phyloP scores from a whole-genome alignment of 2,329 filamentous ascomycete species.

The Cadophora malorum region DNA sequence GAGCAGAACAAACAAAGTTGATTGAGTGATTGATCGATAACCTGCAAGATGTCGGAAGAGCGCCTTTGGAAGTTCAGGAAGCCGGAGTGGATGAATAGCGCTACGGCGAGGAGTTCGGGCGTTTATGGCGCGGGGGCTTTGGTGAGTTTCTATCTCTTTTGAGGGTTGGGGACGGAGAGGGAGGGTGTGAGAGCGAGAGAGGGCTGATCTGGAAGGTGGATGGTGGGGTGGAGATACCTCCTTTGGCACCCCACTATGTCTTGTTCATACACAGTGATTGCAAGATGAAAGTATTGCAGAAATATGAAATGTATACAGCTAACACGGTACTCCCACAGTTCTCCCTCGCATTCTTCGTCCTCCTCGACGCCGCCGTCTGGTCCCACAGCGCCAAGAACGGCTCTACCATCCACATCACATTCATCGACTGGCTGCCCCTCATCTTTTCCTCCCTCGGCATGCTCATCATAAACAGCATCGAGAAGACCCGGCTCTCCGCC shows the following conservation, averaged over 20 bases:
- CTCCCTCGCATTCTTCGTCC: slow-evolving; percentile 71
- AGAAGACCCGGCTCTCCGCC: slow-evolving; percentile 68
- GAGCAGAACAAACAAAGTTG: not conserved
- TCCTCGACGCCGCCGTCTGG: slow-evolving; percentile 72
- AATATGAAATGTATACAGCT: slow-evolving; percentile 16
- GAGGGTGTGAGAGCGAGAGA: no score
- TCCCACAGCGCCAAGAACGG: slow-evolving; percentile 66
- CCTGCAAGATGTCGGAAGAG: slow-evolving; percentile 62
- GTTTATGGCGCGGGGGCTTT: slow-evolving; percentile 68
- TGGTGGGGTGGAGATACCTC: no score
- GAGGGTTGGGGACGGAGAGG: not conserved
- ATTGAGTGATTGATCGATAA: not conserved
- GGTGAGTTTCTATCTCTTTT: slow-evolving; percentile 52
- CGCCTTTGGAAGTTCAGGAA: slow-evolving; percentile 71
- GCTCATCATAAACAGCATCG: slow-evolving; percentile 74
- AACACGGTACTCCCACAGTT: slow-evolving; percentile 53
- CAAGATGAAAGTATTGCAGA: no score
- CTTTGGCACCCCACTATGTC: not conserved
- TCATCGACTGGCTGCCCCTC: slow-evolving; percentile 73
- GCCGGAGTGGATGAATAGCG: slow-evolving; percentile 71
- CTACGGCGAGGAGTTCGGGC: slow-evolving; percentile 67
- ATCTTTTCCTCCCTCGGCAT: slow-evolving; percentile 72
- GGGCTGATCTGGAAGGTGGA: not conserved
- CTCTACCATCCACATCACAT: slow-evolving; percentile 66
- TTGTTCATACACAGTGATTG: no score